These are phyloP conservation scores for Gonapodya sp. DNA, from an alignment of 192 early-diverging fungal genomes.

Conservation along the genomic window DNA sequence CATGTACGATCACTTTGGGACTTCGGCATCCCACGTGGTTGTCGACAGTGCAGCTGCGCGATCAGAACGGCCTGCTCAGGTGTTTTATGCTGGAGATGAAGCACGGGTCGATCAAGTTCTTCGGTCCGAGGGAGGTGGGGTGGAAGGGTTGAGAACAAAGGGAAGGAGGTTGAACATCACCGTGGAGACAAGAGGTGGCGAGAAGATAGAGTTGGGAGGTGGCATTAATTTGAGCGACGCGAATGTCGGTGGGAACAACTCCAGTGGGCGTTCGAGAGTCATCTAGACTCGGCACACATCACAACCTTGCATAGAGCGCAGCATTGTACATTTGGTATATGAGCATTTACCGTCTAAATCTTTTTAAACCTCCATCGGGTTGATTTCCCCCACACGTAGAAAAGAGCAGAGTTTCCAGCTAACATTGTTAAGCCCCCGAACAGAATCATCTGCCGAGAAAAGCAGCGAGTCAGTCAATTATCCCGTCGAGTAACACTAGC, in stretches of 20 bases:
- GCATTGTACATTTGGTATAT: too few species aligned
- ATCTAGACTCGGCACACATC: neutral
- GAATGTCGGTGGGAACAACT: too few species aligned
- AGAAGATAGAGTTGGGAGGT: neutral
- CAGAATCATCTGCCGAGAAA: too few species aligned
- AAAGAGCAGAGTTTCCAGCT: neutral
- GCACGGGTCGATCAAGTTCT: neutral
- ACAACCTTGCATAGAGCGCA: too few species aligned
- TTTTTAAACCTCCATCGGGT: neutral
- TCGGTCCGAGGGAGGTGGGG: neutral
- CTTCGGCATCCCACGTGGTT: neutral
- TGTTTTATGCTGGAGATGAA: neutral
- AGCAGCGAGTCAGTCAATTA: too few species aligned
- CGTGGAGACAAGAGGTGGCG: neutral
- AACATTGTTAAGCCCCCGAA: neutral
- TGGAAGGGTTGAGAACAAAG: neutral
- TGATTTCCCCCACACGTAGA: neutral
- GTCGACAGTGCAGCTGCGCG: neutral
- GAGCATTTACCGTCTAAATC: neutral
- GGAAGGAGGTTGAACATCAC: neutral
- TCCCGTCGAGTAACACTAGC: too few species aligned
- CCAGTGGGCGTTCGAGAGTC: neutral
- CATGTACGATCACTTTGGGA: constrained; percentile 7
- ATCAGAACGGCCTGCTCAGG: neutral
- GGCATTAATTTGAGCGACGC: too few species aligned